A percentile compares a stretch with the other conserved stretches of the same genome.
Evolutionary conservation across 2,329 filamentous ascomycete species (phyloP).

Genomic region (Biscogniauxia sp.): DNA sequence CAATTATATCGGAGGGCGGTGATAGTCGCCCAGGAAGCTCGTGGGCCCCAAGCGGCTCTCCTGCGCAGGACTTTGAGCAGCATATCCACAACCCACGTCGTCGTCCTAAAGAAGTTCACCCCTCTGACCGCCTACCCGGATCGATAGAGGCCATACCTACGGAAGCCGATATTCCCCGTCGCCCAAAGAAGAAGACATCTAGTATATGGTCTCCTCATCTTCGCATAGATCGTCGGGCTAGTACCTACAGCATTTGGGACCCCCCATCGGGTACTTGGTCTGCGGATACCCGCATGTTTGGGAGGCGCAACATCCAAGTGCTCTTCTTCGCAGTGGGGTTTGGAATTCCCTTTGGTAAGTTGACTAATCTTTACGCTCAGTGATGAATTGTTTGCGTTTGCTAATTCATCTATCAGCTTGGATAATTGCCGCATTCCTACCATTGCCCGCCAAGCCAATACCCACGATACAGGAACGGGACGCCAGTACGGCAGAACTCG

Average conservation of each 20-base stretch:
- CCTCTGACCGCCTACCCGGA: conserved; percentile 31
- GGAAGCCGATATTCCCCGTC: conserved; percentile 30
- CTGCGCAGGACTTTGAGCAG: conserved; percentile 46
- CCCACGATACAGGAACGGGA: conserved; percentile 49
- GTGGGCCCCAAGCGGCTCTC: conserved; percentile 44
- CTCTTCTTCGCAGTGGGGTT: conserved; percentile 75
- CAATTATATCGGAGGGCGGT: conserved; percentile 46
- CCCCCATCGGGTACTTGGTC: conserved; percentile 69
- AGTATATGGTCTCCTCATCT: conserved; percentile 75
- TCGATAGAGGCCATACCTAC: conserved; percentile 44
- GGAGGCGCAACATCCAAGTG: conserved; percentile 71
- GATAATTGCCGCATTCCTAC: conserved; percentile 75
- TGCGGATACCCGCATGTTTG: conserved; percentile 57
- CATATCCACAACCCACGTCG: conserved; percentile 31
- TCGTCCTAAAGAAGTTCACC: conserved; percentile 30
- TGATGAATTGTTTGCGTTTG: background rate
- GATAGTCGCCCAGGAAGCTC: conserved; percentile 48
- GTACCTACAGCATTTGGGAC: conserved; percentile 65
- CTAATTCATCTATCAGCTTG: conserved; percentile 53
- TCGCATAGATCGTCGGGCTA: conserved; percentile 58
- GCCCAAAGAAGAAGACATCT: conserved; percentile 49
- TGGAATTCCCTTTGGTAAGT: conserved; percentile 68
- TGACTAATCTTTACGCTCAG: background rate
- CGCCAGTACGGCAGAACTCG: conserved; percentile 39
- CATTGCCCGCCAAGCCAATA: conserved; percentile 60